phyloP scores from a whole-genome alignment of 345 rosid genomes.

The Brassica nigra region DNA sequence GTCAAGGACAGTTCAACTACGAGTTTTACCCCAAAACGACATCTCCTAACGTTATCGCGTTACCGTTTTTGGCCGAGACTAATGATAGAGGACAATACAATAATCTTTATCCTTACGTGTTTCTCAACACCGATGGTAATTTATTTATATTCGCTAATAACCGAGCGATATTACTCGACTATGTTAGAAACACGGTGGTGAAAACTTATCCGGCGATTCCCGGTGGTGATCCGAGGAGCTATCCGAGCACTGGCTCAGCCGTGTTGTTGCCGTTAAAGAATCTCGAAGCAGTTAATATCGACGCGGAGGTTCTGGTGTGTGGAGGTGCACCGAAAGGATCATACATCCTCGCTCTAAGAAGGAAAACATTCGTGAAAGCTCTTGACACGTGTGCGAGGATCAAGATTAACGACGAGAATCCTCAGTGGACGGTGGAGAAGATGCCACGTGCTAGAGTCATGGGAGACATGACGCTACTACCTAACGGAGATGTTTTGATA shows the following conservation, averaged over 20 bases:
- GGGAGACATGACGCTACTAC: conserved; percentile 86
- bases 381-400: no score
- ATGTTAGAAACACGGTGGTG: conserved; percentile 49
- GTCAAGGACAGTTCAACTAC: conserved; percentile 60
- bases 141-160: conserved; percentile 76
- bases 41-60: conserved; percentile 32
- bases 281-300: conserved; percentile 30
- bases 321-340: conserved; percentile 86
- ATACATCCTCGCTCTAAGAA: conserved; percentile 29
- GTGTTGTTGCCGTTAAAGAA: conserved; percentile 75
- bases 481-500: conserved; percentile 48
- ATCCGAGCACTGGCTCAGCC: conserved; percentile 85
- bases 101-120: no score
- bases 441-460: conserved; percentile 76
- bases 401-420: conserved; percentile 46
- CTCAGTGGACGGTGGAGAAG: conserved; percentile 68
- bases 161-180: conserved; percentile 64
- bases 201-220: conserved; percentile 62
- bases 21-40: conserved; percentile 66
- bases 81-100: no score
- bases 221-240: conserved; percentile 27
- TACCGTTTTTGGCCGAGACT: conserved; percentile 26
- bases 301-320: conserved; percentile 68
- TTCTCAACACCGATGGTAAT: conserved; percentile 51
- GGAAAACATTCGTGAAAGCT: background rate